Conservation (phyloP, 257 asterid genomes). For the Euphrasia confusa region DNA sequence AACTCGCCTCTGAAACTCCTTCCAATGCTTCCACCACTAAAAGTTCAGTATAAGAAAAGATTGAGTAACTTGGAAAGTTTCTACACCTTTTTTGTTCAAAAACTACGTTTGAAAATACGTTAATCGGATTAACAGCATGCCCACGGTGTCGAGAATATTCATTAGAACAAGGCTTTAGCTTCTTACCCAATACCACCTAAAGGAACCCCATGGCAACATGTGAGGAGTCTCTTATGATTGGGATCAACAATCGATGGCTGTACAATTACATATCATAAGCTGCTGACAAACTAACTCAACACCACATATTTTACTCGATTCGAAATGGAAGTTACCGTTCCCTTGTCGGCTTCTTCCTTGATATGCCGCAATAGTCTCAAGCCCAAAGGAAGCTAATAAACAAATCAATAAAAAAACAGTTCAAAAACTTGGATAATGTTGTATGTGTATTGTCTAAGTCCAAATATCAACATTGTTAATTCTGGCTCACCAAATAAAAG, state of each 20-base stretch:
- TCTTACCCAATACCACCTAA: slow-evolving; percentile 80
- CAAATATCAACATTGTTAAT: background rate
- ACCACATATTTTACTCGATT: background rate
- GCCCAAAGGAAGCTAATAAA: slow-evolving; percentile 44
- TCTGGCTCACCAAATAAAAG: slow-evolving; percentile 39
- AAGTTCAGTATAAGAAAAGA: background rate
- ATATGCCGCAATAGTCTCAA: slow-evolving; percentile 35
- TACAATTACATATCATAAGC: background rate
- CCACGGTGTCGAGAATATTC: background rate
- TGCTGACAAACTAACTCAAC: background rate
- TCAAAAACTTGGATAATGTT: background rate
- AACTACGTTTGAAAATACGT: too few species aligned
- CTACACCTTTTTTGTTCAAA: too few species aligned
- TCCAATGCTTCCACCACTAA: slow-evolving; percentile 90
- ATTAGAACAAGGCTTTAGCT: background rate
- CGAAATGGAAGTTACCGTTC: slow-evolving; percentile 28
- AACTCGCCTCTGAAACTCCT: slow-evolving; percentile 78
- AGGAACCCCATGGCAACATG: slow-evolving; percentile 74
- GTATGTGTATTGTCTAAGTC: too few species aligned
- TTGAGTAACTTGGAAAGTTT: background rate
- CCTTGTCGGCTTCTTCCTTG: slow-evolving; percentile 37
- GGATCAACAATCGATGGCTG: slow-evolving; percentile 67
- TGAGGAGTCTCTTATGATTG: slow-evolving; percentile 45
- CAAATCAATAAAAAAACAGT: slow-evolving; percentile 7
- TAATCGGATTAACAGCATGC: too few species aligned